phyloP scores from a whole-genome alignment of 108 stramenopile genomes.

The Phaeodactylum tricornutum region DNA sequence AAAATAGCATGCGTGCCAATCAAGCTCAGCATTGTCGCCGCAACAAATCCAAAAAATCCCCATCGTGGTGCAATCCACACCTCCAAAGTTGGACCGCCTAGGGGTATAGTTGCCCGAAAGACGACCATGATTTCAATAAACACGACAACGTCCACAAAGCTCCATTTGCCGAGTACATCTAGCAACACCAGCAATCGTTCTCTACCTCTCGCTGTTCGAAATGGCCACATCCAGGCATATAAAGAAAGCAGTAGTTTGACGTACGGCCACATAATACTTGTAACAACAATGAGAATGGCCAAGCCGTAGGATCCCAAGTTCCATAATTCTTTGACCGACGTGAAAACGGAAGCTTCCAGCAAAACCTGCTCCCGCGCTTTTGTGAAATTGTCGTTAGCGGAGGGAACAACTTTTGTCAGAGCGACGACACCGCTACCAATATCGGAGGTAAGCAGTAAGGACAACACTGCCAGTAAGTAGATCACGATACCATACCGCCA shows the following conservation, averaged over 20 bases:
- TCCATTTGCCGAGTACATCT: slow-evolving; percentile 77
- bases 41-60: slow-evolving; percentile 76
- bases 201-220: no score
- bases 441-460: slow-evolving; percentile 16
- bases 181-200: slow-evolving; percentile 54
- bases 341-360: slow-evolving; percentile 10
- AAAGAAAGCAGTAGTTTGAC: slow-evolving; percentile 55
- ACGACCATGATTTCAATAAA: slow-evolving; percentile 76
- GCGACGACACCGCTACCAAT: slow-evolving; percentile 25
- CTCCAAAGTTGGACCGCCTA: slow-evolving; percentile 25
- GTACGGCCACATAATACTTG: slow-evolving; percentile 59
- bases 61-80: slow-evolving; percentile 43
- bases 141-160: slow-evolving; percentile 80
- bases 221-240: slow-evolving; percentile 48
- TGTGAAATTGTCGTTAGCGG: not conserved
- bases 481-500: slow-evolving; percentile 17
- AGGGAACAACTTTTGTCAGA: not conserved
- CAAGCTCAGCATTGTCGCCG: slow-evolving; percentile 63
- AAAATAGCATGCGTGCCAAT: slow-evolving; percentile 57
- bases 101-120: slow-evolving; percentile 54
- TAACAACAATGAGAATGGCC: slow-evolving; percentile 21
- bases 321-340: slow-evolving; percentile 23
- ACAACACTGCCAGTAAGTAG: slow-evolving; percentile 3
- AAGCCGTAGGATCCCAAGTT: slow-evolving; percentile 14
- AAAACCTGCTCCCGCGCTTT: slow-evolving; percentile 5